These are phyloP conservation scores for Penicillium fuscoglaucum DNA, from an alignment of 2,329 filamentous ascomycete species.

Conservation along the genomic window DNA sequence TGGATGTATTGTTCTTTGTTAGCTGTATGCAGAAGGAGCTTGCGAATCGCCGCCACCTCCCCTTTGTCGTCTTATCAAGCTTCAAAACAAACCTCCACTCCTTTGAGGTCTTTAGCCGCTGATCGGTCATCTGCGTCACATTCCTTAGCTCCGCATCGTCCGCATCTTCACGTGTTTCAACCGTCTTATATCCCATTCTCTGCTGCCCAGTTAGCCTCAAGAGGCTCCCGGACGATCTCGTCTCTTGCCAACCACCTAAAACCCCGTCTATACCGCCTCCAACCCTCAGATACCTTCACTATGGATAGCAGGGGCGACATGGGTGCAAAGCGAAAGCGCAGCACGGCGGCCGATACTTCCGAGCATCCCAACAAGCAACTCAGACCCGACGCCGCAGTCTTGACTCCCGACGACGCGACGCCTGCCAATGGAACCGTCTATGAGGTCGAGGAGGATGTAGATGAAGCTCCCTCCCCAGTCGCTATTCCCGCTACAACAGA, in stretches of 20 bases:
- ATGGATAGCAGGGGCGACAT: conserved; percentile 55
- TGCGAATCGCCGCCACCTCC: conserved; percentile 21
- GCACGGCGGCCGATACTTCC: conserved; percentile 49
- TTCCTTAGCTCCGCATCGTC: conserved; percentile 15
- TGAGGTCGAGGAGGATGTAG: conserved; percentile 48
- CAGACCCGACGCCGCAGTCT: conserved; percentile 48
- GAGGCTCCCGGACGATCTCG: conserved; percentile 14
- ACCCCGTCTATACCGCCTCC: conserved; percentile 8
- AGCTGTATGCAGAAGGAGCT: conserved; percentile 32
- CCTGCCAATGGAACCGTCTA: conserved; percentile 48
- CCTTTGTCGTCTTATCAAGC: background rate
- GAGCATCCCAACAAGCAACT: conserved; percentile 59
- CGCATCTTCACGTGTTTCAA: conserved; percentile 1
- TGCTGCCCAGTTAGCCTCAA: conserved; percentile 14
- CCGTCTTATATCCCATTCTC: conserved; percentile 4
- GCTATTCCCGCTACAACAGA: conserved; percentile 57
- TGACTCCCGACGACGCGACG: conserved; percentile 44
- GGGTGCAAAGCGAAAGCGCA: conserved; percentile 58
- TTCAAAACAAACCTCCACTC: background rate
- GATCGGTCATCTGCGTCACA: conserved; percentile 15
- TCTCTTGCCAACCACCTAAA: conserved; percentile 11
- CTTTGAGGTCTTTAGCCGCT: conserved; percentile 3
- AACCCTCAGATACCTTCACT: conserved; percentile 12
- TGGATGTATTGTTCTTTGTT: conserved; percentile 41
- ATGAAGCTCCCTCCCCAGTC: conserved; percentile 47